Evolutionary conservation across 2,329 filamentous ascomycete genomes (phyloP).

Genomic region (Botryosphaeria agaves): DNA sequence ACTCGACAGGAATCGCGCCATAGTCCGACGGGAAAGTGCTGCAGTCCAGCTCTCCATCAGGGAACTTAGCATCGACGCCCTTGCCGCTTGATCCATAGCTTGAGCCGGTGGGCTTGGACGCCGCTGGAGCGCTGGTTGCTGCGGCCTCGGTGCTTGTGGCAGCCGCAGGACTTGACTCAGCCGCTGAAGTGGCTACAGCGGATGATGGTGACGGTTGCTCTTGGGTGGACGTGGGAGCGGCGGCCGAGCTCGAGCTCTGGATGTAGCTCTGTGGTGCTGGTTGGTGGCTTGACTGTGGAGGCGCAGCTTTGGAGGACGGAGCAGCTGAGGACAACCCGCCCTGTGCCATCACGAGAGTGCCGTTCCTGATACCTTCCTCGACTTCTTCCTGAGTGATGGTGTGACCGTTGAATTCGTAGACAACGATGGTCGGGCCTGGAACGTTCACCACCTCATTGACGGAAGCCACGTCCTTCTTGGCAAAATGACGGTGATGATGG

Average conservation of each 20-base stretch:
- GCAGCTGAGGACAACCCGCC: slow-evolving; percentile 20
- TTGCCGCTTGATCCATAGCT: slow-evolving; percentile 13
- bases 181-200: slow-evolving; percentile 11
- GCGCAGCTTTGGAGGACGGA: slow-evolving; percentile 1
- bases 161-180: slow-evolving; percentile 9
- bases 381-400: slow-evolving; percentile 46
- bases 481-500: slow-evolving; percentile 40
- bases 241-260: slow-evolving; percentile 2
- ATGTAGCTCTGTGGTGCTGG: slow-evolving; percentile 2
- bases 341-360: slow-evolving; percentile 46
- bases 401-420: slow-evolving; percentile 55
- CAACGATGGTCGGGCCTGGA: slow-evolving; percentile 43
- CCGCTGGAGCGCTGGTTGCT: slow-evolving; percentile 6
- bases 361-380: slow-evolving; percentile 51
- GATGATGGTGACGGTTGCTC: slow-evolving; percentile 1
- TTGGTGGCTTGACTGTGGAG: slow-evolving; percentile 2
- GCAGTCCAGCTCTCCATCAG: slow-evolving; percentile 56
- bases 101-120: slow-evolving; percentile 7
- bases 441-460: slow-evolving; percentile 36
- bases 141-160: slow-evolving; percentile 4
- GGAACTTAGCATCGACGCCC: slow-evolving; percentile 54
- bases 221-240: slow-evolving; percentile 1
- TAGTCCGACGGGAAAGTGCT: slow-evolving; percentile 60
- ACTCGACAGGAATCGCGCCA: slow-evolving; percentile 55
- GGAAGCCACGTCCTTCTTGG: slow-evolving; percentile 34